Conservation (phyloP, 352 stramenopile genomes). For the Globisporangium uncinulatum region DNA sequence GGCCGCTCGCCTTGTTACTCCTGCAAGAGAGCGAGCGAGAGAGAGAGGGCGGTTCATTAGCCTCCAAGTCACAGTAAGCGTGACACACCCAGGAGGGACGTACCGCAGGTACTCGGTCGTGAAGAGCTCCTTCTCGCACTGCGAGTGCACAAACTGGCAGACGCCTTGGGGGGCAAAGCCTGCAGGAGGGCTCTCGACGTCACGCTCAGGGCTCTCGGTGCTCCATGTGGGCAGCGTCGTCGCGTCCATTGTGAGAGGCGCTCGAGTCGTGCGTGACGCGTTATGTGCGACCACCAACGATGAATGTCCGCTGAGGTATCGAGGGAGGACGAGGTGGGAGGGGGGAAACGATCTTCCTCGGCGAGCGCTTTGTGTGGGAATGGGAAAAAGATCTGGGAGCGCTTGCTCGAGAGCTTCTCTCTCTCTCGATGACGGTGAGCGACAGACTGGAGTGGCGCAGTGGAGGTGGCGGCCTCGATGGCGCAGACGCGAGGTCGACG, state of each 20-base stretch:
- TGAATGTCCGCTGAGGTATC: too few species aligned
- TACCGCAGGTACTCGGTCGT: conserved; percentile 69
- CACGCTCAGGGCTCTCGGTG: conserved; percentile 22
- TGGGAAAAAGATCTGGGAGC: too few species aligned
- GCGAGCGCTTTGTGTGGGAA: too few species aligned
- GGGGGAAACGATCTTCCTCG: too few species aligned
- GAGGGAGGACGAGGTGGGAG: too few species aligned
- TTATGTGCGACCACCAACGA: too few species aligned
- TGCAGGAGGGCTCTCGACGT: conserved; percentile 13
- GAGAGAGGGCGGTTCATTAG: too few species aligned
- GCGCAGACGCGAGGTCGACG: too few species aligned
- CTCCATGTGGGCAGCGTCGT: not conserved
- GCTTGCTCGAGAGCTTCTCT: too few species aligned
- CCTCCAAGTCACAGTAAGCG: not conserved
- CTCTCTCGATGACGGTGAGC: too few species aligned
- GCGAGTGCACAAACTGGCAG: conserved; percentile 56
- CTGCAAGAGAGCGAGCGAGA: conserved; percentile 20
- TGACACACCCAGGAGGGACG: conserved; percentile 3
- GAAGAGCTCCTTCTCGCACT: conserved; percentile 75
- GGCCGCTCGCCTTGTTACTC: conserved; percentile 82
- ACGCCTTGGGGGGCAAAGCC: conserved; percentile 5
- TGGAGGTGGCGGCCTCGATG: too few species aligned
- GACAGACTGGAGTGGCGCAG: too few species aligned
- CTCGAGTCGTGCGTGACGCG: not conserved
- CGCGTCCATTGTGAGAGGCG: conserved; percentile 1